Conservation (phyloP, 352 stramenopile genomes). For the Pythium oligandrum region DNA sequence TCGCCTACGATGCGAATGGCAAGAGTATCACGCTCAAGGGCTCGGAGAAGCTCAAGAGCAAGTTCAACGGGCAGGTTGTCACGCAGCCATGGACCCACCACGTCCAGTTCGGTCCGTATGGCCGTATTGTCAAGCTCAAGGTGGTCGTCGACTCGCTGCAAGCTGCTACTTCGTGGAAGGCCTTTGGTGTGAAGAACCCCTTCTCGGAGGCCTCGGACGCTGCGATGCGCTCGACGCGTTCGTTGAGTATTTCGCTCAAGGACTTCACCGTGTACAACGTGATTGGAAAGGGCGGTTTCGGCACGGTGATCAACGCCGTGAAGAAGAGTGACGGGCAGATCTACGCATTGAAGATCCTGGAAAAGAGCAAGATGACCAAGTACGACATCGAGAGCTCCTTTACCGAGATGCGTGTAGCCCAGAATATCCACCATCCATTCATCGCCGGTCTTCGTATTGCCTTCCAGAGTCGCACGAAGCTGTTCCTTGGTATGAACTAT, state of each 20-base stretch:
- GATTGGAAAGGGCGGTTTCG: slow-evolving; percentile 85
- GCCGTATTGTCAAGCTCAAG: slow-evolving; percentile 74
- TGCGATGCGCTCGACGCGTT: slow-evolving; percentile 76
- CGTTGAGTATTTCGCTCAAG: slow-evolving; percentile 85
- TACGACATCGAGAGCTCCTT: slow-evolving; percentile 88
- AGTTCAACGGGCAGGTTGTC: slow-evolving; percentile 64
- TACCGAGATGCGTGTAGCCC: slow-evolving; percentile 85
- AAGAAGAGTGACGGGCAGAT: slow-evolving; percentile 89
- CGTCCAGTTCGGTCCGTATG: slow-evolving; percentile 75
- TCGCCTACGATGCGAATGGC: slow-evolving; percentile 42
- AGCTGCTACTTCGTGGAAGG: slow-evolving; percentile 67
- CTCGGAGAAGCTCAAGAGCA: slow-evolving; percentile 79
- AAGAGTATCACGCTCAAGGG: slow-evolving; percentile 75
- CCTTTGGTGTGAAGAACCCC: slow-evolving; percentile 74
- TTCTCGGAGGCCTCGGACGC: slow-evolving; percentile 76
- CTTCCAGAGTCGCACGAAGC: slow-evolving; percentile 83
- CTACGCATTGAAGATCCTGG: slow-evolving; percentile 89
- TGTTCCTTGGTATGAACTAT: slow-evolving; percentile 88
- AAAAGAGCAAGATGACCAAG: slow-evolving; percentile 89
- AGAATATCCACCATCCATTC: slow-evolving; percentile 88
- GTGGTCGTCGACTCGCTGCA: slow-evolving; percentile 76
- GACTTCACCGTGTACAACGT: slow-evolving; percentile 90
- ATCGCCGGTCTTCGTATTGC: slow-evolving; percentile 81
- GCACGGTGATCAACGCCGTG: slow-evolving; percentile 87
- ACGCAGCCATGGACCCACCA: slow-evolving; percentile 72